Conservation (phyloP, 2,329 filamentous ascomycete species). For the Cladorrhinum sp. region DNA sequence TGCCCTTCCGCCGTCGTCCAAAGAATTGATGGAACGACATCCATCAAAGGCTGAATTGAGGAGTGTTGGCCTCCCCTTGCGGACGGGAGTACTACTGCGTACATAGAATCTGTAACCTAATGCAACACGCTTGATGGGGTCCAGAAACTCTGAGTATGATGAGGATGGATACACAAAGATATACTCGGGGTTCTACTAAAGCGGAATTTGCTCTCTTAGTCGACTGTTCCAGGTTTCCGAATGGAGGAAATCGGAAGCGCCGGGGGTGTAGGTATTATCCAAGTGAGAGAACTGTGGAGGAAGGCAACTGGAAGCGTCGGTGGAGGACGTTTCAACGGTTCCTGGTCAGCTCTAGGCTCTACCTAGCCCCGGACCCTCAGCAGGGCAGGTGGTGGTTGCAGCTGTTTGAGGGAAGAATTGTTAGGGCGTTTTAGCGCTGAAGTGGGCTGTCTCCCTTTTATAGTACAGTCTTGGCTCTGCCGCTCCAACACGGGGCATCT, state of each 20-base stretch:
- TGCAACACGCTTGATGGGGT: neutral
- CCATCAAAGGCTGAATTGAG: neutral
- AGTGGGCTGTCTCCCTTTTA: conserved; percentile 2
- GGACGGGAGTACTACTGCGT: neutral
- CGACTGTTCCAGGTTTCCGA: neutral
- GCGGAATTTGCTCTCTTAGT: neutral
- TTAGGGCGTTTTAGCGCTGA: conserved; percentile 3
- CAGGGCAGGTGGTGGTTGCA: neutral
- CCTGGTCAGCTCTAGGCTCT: conserved; percentile 5
- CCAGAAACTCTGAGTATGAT: neutral
- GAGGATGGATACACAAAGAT: too few species aligned
- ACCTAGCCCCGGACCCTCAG: too few species aligned
- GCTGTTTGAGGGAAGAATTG: neutral
- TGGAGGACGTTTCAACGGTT: conserved; percentile 10
- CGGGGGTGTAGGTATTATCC: neutral
- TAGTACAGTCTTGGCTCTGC: conserved; percentile 4
- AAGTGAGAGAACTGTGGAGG: neutral
- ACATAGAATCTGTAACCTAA: neutral
- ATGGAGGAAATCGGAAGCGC: conserved; percentile 1
- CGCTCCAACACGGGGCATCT: neutral
- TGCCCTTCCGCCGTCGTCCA: neutral
- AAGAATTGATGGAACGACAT: neutral
- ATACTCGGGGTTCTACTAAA: neutral
- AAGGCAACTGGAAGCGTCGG: too few species aligned
- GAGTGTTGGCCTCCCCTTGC: too few species aligned